Evolutionary conservation across 345 rosid species (phyloP).

Genomic region (Populus simonii): DNA sequence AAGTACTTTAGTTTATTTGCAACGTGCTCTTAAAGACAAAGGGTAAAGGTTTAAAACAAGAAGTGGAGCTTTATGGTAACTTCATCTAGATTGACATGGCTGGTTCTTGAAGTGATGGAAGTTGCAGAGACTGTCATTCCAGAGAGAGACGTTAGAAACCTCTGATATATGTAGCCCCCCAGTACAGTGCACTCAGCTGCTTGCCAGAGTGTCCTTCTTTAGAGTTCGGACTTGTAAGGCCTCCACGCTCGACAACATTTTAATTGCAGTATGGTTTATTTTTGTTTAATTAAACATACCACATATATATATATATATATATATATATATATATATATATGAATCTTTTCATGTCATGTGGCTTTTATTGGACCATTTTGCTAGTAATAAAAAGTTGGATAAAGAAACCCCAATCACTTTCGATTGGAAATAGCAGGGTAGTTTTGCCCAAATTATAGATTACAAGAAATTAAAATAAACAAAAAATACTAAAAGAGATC

Average conservation of each 20-base stretch:
- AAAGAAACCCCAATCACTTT: too few species aligned
- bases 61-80: conserved; percentile 13
- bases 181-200: neutral
- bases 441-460: too few species aligned
- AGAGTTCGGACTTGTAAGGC: neutral
- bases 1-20: neutral
- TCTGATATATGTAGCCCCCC: neutral
- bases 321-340: too few species aligned
- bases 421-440: too few species aligned
- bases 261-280: too few species aligned
- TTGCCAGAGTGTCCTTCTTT: neutral
- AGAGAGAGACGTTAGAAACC: neutral
- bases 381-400: too few species aligned
- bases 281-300: neutral
- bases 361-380: too few species aligned
- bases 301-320: too few species aligned
- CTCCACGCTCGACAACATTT: neutral
- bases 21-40: neutral
- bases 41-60: neutral
- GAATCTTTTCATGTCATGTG: too few species aligned
- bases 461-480: too few species aligned
- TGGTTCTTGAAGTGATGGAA: neutral
- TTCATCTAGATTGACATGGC: neutral
- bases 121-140: neutral
- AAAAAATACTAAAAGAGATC: too few species aligned